These are phyloP conservation scores for Eleusine indica DNA, from an alignment of 176 grass and related monocot species.

Conservation along the genomic window DNA sequence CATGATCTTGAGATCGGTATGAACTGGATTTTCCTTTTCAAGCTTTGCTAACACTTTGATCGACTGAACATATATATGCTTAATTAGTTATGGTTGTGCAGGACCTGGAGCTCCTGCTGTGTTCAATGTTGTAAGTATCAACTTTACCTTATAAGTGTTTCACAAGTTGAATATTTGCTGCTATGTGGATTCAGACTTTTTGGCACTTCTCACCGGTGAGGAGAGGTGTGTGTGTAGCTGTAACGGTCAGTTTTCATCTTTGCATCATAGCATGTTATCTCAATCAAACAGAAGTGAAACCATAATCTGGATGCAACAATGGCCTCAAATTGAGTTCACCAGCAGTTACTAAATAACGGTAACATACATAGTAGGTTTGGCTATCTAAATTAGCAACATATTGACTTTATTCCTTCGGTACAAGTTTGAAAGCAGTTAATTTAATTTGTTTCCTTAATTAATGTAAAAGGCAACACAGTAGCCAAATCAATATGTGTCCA, in stretches of 20 bases:
- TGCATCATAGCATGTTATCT: not conserved
- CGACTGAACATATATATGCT: not conserved
- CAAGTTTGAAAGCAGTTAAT: not conserved
- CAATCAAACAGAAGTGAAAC: not conserved
- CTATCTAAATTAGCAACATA: too few species aligned
- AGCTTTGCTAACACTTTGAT: not conserved
- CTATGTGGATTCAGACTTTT: not conserved
- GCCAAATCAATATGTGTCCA: too few species aligned
- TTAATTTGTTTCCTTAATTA: not conserved
- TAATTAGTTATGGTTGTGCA: slow-evolving; percentile 27
- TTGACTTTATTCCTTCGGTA: not conserved
- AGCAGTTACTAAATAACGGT: too few species aligned
- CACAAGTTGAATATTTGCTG: not conserved
- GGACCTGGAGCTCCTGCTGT: slow-evolving; percentile 71
- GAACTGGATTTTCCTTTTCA: not conserved
- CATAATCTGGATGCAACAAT: not conserved
- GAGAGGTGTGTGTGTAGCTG: not conserved
- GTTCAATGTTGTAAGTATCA: slow-evolving; percentile 78
- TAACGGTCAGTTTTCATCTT: not conserved
- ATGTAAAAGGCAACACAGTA: not conserved
- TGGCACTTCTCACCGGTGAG: not conserved
- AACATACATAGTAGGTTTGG: too few species aligned
- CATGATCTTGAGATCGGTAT: slow-evolving; percentile 91
- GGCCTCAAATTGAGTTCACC: too few species aligned
- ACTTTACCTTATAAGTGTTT: not conserved